Base-by-base conservation (phyloP, 1,284 basidiomycete species). In the Boletus sp. region DNA sequence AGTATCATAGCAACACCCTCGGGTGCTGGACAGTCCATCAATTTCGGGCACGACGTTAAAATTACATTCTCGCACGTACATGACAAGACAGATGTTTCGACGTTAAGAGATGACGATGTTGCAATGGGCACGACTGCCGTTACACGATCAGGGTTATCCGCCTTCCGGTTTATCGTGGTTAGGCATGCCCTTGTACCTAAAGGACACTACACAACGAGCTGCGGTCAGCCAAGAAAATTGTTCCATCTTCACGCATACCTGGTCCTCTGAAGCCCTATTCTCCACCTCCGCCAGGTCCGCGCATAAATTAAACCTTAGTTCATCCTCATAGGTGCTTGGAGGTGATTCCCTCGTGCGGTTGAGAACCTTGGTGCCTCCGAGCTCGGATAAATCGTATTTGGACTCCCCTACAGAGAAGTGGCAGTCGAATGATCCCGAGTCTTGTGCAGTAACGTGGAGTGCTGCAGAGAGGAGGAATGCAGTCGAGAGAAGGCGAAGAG, bases 131-230 rank as follows among this genome's bases (percentile, higher is more conserved):
- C 77, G 16, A 88, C 84, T 35, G 79, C 70, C 30, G 81, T 70
- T 57, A 90, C 68, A 42, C 84, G 76, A 53, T 85, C 80, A 8
- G 64, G 44, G 41, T 72, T 61, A 29, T 69, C 72, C 6, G 59
- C 57, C 66, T 86, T 89, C 58, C 71, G 59, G 60, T 88, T 89
- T 32, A 74, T 75, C 57, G 75, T 78, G 4, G 79, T 84, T 29
- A 89, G 69, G 64, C 88, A 91, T 44, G 80, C 87, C 58, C 81
- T 73, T 36, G 84, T 85, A 27, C 79, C 84, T 30, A 60, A 49
- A 29, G 76, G 67, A 70, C 88, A 91, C 88, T 91, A 57, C 29
- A 52, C 30, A 44, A 55, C 42, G 14, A 45, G 42, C 34, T 46
- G 23, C 19, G 32, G 35, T 51, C 20, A 41, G 44, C 41, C 7